Percentiles rank a stretch among this genome's conserved stretches.
These are phyloP conservation scores for Henckelia pumila DNA, from an alignment of 257 asterid species.

Conservation along the genomic window DNA sequence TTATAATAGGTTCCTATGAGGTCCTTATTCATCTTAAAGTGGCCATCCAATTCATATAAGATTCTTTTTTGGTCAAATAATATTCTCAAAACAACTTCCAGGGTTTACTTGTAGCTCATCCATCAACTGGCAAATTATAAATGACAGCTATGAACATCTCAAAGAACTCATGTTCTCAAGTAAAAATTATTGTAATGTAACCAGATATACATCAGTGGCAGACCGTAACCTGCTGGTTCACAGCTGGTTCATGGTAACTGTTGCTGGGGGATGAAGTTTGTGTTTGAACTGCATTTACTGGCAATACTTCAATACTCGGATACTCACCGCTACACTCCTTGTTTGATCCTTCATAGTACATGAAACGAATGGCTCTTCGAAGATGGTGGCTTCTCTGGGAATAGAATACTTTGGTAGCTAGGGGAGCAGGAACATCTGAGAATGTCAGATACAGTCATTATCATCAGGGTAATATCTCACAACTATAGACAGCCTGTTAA, in stretches of 20 bases:
- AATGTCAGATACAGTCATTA: conserved; percentile 28
- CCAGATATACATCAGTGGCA: conserved; percentile 26
- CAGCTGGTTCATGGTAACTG: conserved; percentile 38
- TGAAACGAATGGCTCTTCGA: conserved; percentile 56
- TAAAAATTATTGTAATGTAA: conserved; percentile 15
- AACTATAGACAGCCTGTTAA: conserved; percentile 7
- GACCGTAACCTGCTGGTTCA: conserved; percentile 49
- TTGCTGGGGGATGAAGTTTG: conserved; percentile 37
- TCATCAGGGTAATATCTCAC: conserved; percentile 21
- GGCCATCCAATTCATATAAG: conserved; percentile 22
- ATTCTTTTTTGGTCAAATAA: conserved; percentile 6
- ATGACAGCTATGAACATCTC: conserved; percentile 11
- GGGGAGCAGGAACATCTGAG: conserved; percentile 74
- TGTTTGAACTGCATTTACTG: conserved; percentile 38
- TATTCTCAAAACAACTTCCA: neutral
- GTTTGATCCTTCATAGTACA: conserved; percentile 50
- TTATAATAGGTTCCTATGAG: conserved; percentile 23
- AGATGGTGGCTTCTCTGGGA: conserved; percentile 62
- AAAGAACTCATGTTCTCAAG: neutral
- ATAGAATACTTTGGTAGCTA: conserved; percentile 85
- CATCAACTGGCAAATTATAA: conserved; percentile 2
- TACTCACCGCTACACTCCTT: conserved; percentile 38
- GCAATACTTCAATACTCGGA: conserved; percentile 31
- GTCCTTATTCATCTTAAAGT: conserved; percentile 24
- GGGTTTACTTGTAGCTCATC: conserved; percentile 9